Evolutionary conservation across 345 rosid genomes (phyloP).

Genomic region (Turnera subulata): DNA sequence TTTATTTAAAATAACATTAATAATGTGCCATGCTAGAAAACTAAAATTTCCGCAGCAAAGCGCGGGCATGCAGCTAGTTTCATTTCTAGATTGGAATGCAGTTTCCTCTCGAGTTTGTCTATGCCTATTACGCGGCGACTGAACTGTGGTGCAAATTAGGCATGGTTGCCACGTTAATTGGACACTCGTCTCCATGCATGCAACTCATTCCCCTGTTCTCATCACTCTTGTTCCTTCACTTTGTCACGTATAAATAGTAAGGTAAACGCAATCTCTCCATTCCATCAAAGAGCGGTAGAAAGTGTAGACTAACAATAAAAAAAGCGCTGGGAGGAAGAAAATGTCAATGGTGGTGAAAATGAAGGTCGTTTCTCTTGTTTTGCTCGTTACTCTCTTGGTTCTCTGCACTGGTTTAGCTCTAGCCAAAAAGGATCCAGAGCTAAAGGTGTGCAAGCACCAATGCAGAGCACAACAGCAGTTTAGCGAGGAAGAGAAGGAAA

Average conservation of each 20-base stretch:
- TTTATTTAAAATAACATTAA: too few relatives aligned
- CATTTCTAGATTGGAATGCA: too few relatives aligned
- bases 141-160: neutral
- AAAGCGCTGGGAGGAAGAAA: too few relatives aligned
- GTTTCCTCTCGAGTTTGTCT: too few relatives aligned
- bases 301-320: neutral
- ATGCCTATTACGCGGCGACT: constrained; percentile 21
- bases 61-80: too few relatives aligned
- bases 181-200: constrained; percentile 43
- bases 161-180: constrained; percentile 17
- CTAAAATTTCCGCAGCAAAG: too few relatives aligned
- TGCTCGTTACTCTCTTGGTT: constrained; percentile 19
- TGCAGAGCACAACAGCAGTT: too few relatives aligned
- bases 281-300: too few relatives aligned
- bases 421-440: constrained; percentile 39
- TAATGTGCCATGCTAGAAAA: too few relatives aligned
- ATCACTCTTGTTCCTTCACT: constrained; percentile 3
- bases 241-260: constrained; percentile 1
- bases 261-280: too few relatives aligned
- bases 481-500: too few relatives aligned
- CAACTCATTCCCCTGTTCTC: neutral
- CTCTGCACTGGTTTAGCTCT: constrained; percentile 21
- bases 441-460: constrained; percentile 31
- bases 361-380: constrained; percentile 5
- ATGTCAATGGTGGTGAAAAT: constrained; percentile 19